Evolutionary conservation across 768 basidiomycete genomes (phyloP).

Genomic region (Phaeotremella fagi): DNA sequence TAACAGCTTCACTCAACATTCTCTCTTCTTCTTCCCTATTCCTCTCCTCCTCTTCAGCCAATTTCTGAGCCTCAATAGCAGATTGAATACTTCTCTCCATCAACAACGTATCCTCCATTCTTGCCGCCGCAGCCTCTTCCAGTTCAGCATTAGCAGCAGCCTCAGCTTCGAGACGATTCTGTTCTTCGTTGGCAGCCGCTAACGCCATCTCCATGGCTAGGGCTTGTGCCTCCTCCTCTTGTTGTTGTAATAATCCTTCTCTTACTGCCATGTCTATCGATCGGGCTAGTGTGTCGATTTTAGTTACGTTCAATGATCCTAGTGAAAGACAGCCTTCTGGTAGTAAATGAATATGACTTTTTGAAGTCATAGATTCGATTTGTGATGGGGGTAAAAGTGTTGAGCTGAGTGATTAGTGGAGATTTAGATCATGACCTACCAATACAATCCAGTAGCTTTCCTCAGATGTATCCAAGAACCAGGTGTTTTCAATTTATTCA

Average conservation of each 20-base stretch:
- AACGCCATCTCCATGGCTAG: constrained; percentile 35
- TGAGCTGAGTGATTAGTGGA: constrained; percentile 22
- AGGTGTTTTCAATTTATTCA: constrained; percentile 76
- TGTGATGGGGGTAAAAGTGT: constrained; percentile 30
- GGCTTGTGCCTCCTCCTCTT: constrained; percentile 28
- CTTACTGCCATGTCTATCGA: constrained; percentile 40
- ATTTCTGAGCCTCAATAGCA: constrained; percentile 37
- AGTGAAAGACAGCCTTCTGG: constrained; percentile 45
- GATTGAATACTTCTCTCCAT: constrained; percentile 25
- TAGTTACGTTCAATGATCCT: constrained; percentile 41
- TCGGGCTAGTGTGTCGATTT: constrained; percentile 38
- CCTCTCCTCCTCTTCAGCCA: constrained; percentile 29
- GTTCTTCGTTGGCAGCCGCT: constrained; percentile 29
- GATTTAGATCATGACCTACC: constrained; percentile 53
- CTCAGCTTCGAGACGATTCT: constrained; percentile 34
- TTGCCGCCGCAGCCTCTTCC: constrained; percentile 14
- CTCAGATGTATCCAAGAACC: constrained; percentile 94
- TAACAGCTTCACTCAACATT: constrained; percentile 19
- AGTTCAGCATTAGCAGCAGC: constrained; percentile 13
- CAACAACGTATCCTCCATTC: constrained; percentile 19
- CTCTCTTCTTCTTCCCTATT: constrained; percentile 24
- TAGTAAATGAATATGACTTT: constrained; percentile 42
- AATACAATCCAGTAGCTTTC: constrained; percentile 96
- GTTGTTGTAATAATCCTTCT: constrained; percentile 26
- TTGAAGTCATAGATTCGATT: constrained; percentile 25